Conservation (phyloP, 345 rosid genomes). For the Tarenaya hassleriana region DNA sequence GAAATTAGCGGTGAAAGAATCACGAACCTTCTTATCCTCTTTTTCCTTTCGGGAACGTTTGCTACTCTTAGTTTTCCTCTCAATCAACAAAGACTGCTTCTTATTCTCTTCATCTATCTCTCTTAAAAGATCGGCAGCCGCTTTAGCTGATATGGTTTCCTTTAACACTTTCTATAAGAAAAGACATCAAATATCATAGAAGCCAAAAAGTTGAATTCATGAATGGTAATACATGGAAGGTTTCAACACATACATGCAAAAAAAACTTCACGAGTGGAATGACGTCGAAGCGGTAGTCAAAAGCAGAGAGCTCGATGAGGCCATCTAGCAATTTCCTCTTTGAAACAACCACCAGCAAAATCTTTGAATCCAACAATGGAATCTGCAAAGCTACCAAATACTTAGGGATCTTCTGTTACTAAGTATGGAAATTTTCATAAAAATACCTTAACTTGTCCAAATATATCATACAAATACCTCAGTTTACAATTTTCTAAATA, state of each 20-base stretch:
- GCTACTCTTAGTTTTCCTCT: constrained; percentile 17
- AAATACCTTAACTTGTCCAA: no score
- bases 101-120: neutral
- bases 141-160: constrained; percentile 8
- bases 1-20: constrained; percentile 4
- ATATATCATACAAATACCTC: no score
- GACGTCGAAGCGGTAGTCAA: constrained; percentile 15
- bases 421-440: no score
- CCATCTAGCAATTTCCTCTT: constrained; percentile 4
- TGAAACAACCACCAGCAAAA: constrained; percentile 14
- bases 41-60: no score
- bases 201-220: neutral
- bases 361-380: constrained; percentile 14
- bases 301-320: constrained; percentile 9
- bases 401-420: neutral
- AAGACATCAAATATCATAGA: neutral
- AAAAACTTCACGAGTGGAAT: neutral
- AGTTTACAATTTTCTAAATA: no score
- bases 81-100: neutral
- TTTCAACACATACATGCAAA: no score
- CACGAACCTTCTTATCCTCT: constrained; percentile 14
- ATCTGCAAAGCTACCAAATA: constrained; percentile 12
- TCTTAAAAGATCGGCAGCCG: constrained; percentile 1
- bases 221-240: constrained; percentile 1
- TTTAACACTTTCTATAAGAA: neutral